Percentiles rank a stretch among this genome's conserved stretches.
phyloP scores from a whole-genome alignment of 441 rosid genomes.

The Adansonia madagascariensis region DNA sequence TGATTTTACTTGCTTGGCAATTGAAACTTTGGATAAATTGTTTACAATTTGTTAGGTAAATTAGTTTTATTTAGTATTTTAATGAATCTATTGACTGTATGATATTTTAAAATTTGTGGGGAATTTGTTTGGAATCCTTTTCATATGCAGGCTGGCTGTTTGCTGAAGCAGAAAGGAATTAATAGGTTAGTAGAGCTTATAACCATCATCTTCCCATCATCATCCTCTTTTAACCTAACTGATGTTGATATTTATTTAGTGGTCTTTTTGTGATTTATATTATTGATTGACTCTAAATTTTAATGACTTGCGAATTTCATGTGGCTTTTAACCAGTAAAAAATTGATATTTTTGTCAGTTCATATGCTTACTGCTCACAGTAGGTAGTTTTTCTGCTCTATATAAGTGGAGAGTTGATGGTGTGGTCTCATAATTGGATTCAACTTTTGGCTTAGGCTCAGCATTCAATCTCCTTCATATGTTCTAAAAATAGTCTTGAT shows the following conservation, averaged over 20 bases:
- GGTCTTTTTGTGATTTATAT: background rate
- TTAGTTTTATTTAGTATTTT: background rate
- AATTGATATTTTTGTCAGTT: background rate
- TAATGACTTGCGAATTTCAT: conserved; percentile 2
- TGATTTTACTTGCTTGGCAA: background rate
- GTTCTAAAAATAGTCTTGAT: background rate
- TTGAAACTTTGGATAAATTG: background rate
- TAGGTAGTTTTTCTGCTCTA: background rate
- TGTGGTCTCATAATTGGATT: background rate
- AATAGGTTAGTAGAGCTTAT: background rate
- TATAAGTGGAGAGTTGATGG: background rate
- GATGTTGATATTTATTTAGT: background rate
- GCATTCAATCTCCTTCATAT: background rate
- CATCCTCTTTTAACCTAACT: background rate
- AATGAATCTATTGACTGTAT: background rate
- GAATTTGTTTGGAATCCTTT: background rate
- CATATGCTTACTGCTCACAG: background rate
- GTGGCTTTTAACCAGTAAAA: background rate
- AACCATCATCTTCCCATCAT: background rate
- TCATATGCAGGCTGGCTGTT: conserved; percentile 20
- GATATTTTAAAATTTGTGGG: background rate
- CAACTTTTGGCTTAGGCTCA: background rate
- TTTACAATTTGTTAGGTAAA: background rate
- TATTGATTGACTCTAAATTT: background rate
- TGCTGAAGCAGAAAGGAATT: background rate